Conservation (phyloP, 805 yeast species). For the Grigorovia humatica region DNA sequence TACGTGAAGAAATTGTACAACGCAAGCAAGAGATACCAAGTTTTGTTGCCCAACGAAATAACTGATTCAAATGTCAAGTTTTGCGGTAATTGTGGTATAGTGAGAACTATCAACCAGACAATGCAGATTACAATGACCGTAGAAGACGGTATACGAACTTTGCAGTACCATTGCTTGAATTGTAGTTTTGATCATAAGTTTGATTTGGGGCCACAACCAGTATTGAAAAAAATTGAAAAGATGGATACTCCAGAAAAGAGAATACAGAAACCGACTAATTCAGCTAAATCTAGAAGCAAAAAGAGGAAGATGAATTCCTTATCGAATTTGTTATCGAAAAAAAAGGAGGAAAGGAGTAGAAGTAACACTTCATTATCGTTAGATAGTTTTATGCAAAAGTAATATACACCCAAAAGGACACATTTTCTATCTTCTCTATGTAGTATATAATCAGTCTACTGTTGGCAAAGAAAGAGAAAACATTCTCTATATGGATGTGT, state of each 20-base stretch:
- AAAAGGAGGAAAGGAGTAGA: conserved; percentile 28
- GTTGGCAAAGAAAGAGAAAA: no score
- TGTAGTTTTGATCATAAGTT: conserved; percentile 18
- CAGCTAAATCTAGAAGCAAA: conserved; percentile 34
- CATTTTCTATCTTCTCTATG: neutral
- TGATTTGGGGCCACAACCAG: conserved; percentile 3
- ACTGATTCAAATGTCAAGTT: conserved; percentile 17
- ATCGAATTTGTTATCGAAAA: conserved; percentile 33
- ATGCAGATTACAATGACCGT: conserved; percentile 9
- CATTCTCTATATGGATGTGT: neutral
- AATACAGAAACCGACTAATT: conserved; percentile 1
- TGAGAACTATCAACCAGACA: conserved; percentile 20
- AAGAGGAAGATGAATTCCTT: conserved; percentile 39
- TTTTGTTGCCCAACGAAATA: conserved; percentile 17
- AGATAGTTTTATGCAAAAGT: conserved; percentile 38
- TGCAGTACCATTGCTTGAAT: conserved; percentile 18
- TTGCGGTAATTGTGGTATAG: conserved; percentile 24
- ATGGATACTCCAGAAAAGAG: neutral
- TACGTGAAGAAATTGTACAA: conserved; percentile 26
- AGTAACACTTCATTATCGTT: conserved; percentile 30
- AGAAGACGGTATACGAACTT: neutral
- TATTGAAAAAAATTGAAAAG: no score
- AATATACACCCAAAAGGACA: neutral
- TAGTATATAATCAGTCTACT: neutral
- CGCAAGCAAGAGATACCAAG: conserved; percentile 19